Percentiles rank a stretch among this genome's conserved stretches.
Evolutionary conservation across 2,329 filamentous ascomycete species (phyloP).

Genomic region (Aureobasidium musti): DNA sequence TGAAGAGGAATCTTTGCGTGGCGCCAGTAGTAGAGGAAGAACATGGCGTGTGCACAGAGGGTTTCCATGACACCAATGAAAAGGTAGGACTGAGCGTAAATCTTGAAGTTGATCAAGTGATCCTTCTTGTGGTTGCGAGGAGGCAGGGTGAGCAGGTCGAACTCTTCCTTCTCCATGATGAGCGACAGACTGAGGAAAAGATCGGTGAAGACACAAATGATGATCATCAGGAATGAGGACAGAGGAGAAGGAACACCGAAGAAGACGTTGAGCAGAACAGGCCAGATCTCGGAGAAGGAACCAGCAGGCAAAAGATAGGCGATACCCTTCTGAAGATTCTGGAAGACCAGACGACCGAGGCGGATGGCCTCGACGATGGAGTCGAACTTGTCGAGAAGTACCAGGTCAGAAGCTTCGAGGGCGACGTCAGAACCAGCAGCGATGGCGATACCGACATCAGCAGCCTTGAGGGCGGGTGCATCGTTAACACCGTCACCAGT

Average conservation of each 20-base stretch:
- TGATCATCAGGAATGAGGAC: constrained; percentile 59
- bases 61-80: constrained; percentile 58
- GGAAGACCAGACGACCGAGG: constrained; percentile 60
- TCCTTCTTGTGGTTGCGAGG: constrained; percentile 55
- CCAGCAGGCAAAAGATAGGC: constrained; percentile 55
- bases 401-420: constrained; percentile 70
- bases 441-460: constrained; percentile 51
- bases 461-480: constrained; percentile 49
- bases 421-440: constrained; percentile 29
- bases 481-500: constrained; percentile 52
- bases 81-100: constrained; percentile 56
- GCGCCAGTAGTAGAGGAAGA: constrained; percentile 56
- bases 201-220: constrained; percentile 60
- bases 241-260: constrained; percentile 57
- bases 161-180: constrained; percentile 60
- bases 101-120: constrained; percentile 56
- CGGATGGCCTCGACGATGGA: constrained; percentile 78
- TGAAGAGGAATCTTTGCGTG: constrained; percentile 52
- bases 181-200: constrained; percentile 55
- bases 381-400: constrained; percentile 81
- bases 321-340: constrained; percentile 40
- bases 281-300: constrained; percentile 60
- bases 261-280: constrained; percentile 58
- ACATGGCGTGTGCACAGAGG: constrained; percentile 55
- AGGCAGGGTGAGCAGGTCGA: constrained; percentile 54